phyloP scores from a whole-genome alignment of 2,329 filamentous ascomycete genomes.

The Sclerotinia glacialis region DNA sequence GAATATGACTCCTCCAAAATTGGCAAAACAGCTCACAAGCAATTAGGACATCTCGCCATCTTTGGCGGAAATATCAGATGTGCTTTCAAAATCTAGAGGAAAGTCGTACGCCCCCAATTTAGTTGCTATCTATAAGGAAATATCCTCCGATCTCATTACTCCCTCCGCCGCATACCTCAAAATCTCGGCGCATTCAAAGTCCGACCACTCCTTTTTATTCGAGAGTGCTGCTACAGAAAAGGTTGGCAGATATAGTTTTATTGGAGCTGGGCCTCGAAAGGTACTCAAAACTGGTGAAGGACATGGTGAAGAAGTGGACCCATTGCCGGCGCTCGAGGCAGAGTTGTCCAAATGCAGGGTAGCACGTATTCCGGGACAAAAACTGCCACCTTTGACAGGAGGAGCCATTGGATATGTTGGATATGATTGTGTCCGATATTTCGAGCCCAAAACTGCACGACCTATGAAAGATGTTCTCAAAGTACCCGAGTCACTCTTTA shows the following conservation, averaged over 20 bases:
- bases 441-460: slow-evolving; percentile 92
- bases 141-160: slow-evolving; percentile 88
- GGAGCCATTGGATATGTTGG: slow-evolving; percentile 96
- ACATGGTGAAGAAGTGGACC: slow-evolving; percentile 80
- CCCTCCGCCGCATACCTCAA: slow-evolving; percentile 96
- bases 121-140: slow-evolving; percentile 77
- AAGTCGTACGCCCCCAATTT: slow-evolving; percentile 65
- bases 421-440: slow-evolving; percentile 96
- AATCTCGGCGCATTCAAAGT: slow-evolving; percentile 70
- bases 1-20: slow-evolving; percentile 28
- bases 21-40: slow-evolving; percentile 29
- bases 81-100: slow-evolving; percentile 51
- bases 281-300: slow-evolving; percentile 84
- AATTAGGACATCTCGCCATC: slow-evolving; percentile 54
- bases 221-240: slow-evolving; percentile 94
- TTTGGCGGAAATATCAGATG: slow-evolving; percentile 56
- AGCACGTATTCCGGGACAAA: slow-evolving; percentile 76
- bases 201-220: slow-evolving; percentile 87
- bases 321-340: slow-evolving; percentile 75
- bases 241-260: slow-evolving; percentile 92
- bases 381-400: slow-evolving; percentile 81
- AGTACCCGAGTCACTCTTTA: slow-evolving; percentile 92
- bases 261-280: slow-evolving; percentile 77
- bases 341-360: slow-evolving; percentile 79
- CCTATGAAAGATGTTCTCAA: slow-evolving; percentile 83